Evolutionary conservation across 2,329 filamentous ascomycete genomes (phyloP), one percentile per base, ranked within the genome.

Genomic region (Phialophora verrucosa): DNA sequence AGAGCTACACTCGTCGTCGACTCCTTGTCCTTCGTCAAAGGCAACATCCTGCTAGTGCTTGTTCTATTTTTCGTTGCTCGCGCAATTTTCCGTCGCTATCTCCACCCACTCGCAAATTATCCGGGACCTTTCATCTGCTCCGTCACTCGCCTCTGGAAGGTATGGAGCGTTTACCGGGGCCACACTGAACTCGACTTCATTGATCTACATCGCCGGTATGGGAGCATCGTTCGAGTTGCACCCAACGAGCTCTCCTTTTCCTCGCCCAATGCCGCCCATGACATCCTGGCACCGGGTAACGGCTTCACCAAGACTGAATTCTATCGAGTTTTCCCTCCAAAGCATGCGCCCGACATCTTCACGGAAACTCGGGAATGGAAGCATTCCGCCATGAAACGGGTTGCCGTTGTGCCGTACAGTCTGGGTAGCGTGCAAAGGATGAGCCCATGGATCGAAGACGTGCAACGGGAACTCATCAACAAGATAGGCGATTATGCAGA

Each of bases 291-390:
- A 38, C 82, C 82, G 0, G 83, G 83, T 11, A 83, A 83, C 72
- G 78, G 81, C 25, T 84, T 84, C 75, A 78, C 80, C 75, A 84
- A 84, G 76, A 84, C 83, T 2, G 74, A 79, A 61, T 84, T 84
- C 68, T 85, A 85, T 72, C 75, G 73, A 42, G 83, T 86, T 4
- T 86, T 86, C 72, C 83, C 83, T 27, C 83, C 84, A 4, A 80
- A 82, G 0, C 82, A 84, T 74, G 84, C 85, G 75, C 83, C 83
- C 3, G 84, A 86, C 66, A 85, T 86, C 72, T 86, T 86, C 75
- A 85, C 84, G 38, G 84, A 86, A 73, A 81, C 77, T 14, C 77
- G 83, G 61, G 83, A 85, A 74, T 78, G 81, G n/a, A 80, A 83
- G 23, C 84, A 86, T 72, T 83, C 83, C 0, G 78, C 79, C 65